Conservation (phyloP, 2,329 filamentous ascomycete species). For the Pseudogymnoascus sp. region DNA sequence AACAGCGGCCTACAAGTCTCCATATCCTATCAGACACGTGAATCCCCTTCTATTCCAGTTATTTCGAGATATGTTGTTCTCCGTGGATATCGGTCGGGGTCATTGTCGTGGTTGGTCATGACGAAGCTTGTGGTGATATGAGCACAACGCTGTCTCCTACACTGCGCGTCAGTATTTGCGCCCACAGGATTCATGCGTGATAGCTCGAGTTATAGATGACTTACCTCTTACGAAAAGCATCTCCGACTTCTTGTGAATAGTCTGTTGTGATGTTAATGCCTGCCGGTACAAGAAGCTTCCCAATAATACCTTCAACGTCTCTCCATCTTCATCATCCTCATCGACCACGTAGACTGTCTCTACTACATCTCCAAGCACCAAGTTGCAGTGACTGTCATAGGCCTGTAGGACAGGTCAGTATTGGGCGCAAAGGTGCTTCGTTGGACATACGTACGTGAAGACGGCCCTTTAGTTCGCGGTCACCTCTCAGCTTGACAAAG, state of each 20-base stretch:
- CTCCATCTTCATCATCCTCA: slow-evolving; percentile 73
- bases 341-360: slow-evolving; percentile 94
- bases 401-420: slow-evolving; percentile 48
- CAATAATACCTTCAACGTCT: slow-evolving; percentile 58
- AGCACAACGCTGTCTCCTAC: slow-evolving; percentile 65
- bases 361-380: slow-evolving; percentile 91
- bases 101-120: slow-evolving; percentile 15
- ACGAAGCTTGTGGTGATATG: slow-evolving; percentile 47
- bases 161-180: slow-evolving; percentile 17
- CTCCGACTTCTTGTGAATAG: slow-evolving; percentile 91
- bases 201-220: slow-evolving; percentile 22
- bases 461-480: slow-evolving; percentile 89
- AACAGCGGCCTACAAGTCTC: not conserved
- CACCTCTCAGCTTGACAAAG: slow-evolving; percentile 92
- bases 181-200: not conserved
- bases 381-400: slow-evolving; percentile 96
- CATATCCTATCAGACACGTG: not conserved
- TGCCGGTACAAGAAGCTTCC: not conserved
- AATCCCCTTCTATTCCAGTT: not conserved
- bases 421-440: slow-evolving; percentile 15
- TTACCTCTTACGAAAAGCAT: slow-evolving; percentile 97
- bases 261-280: slow-evolving; percentile 42
- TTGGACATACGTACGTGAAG: slow-evolving; percentile 64
- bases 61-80: slow-evolving; percentile 4
- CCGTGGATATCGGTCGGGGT: not conserved